Conservation (phyloP, 2,329 filamentous ascomycete genomes). For the Dothistroma septosporum region DNA sequence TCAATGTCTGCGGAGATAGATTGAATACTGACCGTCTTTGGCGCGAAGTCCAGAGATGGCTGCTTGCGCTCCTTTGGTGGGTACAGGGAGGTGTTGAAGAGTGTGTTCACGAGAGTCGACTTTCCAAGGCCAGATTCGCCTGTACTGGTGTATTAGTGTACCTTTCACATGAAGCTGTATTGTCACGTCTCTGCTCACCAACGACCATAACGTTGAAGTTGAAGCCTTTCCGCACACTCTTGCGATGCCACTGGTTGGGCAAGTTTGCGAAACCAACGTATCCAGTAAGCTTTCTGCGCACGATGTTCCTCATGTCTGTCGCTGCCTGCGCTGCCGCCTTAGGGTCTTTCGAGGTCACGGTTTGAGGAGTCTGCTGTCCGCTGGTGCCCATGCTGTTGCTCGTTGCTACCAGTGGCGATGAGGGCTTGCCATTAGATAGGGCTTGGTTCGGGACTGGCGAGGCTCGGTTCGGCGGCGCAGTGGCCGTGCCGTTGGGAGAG, state of each 20-base stretch:
- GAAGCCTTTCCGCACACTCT: slow-evolving; percentile 99
- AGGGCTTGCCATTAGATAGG: slow-evolving; percentile 48
- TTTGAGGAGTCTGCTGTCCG: slow-evolving; percentile 49
- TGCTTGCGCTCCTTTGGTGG: slow-evolving; percentile 98
- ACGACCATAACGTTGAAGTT: slow-evolving; percentile 99
- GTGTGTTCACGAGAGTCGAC: slow-evolving; percentile 96
- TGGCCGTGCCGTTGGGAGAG: slow-evolving; percentile 41
- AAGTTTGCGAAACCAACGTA: slow-evolving; percentile 98
- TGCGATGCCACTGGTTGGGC: slow-evolving; percentile 99
- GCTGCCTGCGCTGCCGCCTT: slow-evolving; percentile 52
- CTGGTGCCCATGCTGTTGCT: slow-evolving; percentile 54
- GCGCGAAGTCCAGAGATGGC: slow-evolving; percentile 94
- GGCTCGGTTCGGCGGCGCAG: slow-evolving; percentile 44
- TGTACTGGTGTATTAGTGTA: slow-evolving; percentile 39
- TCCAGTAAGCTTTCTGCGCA: slow-evolving; percentile 94
- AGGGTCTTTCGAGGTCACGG: slow-evolving; percentile 61
- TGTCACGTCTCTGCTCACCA: slow-evolving; percentile 59
- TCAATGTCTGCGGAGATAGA: slow-evolving; percentile 67
- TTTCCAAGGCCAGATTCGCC: slow-evolving; percentile 99
- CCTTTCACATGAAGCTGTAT: background rate
- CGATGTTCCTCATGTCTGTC: slow-evolving; percentile 77
- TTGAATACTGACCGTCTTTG: slow-evolving; percentile 65
- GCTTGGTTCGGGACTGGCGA: slow-evolving; percentile 43
- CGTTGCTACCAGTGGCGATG: slow-evolving; percentile 55
- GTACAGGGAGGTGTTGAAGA: slow-evolving; percentile 99